phyloP scores from a whole-genome alignment of 2,329 filamentous ascomycete species.

The Calonectria pteridis region DNA sequence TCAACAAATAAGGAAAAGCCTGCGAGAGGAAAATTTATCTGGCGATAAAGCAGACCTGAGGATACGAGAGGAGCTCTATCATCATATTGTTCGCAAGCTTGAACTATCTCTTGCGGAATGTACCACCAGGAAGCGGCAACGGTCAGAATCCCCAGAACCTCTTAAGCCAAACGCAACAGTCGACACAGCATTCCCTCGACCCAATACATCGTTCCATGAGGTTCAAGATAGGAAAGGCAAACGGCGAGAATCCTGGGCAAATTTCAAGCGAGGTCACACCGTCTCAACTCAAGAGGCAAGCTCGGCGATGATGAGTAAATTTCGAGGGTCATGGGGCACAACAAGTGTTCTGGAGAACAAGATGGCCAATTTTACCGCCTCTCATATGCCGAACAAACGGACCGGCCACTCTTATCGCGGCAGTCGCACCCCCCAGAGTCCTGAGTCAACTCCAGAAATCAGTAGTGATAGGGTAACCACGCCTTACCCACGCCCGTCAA shows the following conservation, averaged over 20 bases:
- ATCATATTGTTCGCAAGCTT: neutral
- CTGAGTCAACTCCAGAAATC: too few relatives aligned
- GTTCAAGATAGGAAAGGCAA: neutral
- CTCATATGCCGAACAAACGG: too few relatives aligned
- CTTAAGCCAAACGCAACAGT: neutral
- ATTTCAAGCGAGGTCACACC: neutral
- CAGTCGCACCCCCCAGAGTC: too few relatives aligned
- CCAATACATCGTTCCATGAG: neutral
- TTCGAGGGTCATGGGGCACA: too few relatives aligned
- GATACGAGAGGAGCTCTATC: neutral
- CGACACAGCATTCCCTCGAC: neutral
- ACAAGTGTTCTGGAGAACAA: too few relatives aligned
- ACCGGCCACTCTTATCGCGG: too few relatives aligned
- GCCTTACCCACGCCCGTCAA: neutral
- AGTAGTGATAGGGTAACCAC: too few relatives aligned
- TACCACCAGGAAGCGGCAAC: neutral
- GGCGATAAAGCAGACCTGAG: neutral
- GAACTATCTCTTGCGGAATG: neutral
- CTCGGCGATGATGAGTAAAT: too few relatives aligned
- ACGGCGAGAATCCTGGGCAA: neutral
- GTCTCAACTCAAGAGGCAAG: neutral
- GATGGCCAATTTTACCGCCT: too few relatives aligned
- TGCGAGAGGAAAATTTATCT: neutral
- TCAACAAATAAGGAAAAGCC: neutral
- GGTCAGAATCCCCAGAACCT: neutral